These are phyloP conservation scores for Morella rubra DNA, from an alignment of 306 rosid genomes.

Conservation along the genomic window DNA sequence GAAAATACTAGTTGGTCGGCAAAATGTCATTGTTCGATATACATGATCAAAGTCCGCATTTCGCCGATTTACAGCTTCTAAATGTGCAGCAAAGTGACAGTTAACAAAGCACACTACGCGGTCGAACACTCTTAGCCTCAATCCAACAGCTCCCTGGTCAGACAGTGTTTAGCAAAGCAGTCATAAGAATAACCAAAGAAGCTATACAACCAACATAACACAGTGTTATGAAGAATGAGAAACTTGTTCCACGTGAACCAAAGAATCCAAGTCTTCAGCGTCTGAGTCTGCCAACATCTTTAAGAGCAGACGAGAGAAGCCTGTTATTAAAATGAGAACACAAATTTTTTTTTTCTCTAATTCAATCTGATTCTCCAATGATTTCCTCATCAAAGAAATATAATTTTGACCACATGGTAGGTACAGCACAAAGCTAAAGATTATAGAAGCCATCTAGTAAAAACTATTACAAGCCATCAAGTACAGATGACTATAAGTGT, in stretches of 20 bases:
- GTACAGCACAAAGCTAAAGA: neutral
- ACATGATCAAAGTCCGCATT: constrained; percentile 94
- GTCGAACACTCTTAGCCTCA: constrained; percentile 86
- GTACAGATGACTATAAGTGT: neutral
- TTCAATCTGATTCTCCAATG: neutral
- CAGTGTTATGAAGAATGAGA: neutral
- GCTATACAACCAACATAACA: neutral
- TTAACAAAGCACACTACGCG: constrained; percentile 83
- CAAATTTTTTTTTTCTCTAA: neutral
- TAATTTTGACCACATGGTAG: neutral
- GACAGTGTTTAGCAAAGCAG: constrained; percentile 44
- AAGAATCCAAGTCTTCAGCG: constrained; percentile 18
- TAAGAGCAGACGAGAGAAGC: neutral
- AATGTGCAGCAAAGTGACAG: constrained; percentile 99
- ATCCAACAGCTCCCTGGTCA: constrained; percentile 97
- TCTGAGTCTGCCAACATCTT: neutral
- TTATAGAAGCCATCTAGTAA: neutral
- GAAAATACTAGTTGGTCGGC: constrained; percentile 56
- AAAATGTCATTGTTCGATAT: constrained; percentile 80
- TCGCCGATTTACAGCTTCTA: constrained; percentile 90
- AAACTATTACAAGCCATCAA: neutral
- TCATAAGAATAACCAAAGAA: constrained; percentile 21
- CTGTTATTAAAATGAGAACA: neutral
- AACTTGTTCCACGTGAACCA: constrained; percentile 9
- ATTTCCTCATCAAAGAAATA: constrained; percentile 2